These are phyloP conservation scores for Neckera pumila DNA, from an alignment of 225 moss, liverwort and hornwort species.

Conservation along the genomic window DNA sequence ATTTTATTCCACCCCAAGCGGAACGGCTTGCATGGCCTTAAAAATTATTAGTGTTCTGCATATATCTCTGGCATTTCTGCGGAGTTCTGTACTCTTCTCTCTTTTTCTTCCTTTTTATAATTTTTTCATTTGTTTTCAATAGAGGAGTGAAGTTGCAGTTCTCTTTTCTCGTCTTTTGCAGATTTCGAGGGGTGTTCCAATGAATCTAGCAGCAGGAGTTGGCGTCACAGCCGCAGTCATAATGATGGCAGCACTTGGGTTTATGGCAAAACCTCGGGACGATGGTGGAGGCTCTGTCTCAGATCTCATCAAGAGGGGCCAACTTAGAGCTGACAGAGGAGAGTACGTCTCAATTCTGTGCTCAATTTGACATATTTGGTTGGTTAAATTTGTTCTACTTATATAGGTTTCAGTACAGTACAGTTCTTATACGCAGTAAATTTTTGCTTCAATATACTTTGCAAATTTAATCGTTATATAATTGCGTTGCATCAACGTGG, in stretches of 20 bases:
- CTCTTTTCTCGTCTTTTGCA: constrained; percentile 12
- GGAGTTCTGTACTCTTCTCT: background rate
- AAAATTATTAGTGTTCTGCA: background rate
- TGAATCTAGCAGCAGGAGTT: constrained; percentile 79
- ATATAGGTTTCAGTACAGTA: background rate
- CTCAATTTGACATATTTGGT: background rate
- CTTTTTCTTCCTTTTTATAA: background rate
- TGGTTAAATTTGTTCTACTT: background rate
- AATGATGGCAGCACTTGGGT: constrained; percentile 85
- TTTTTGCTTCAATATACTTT: background rate
- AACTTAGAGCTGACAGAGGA: constrained; percentile 86
- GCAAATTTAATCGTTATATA: background rate
- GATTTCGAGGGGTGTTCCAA: constrained; percentile 62
- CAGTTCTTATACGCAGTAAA: background rate
- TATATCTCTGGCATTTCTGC: background rate
- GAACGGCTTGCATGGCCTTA: background rate
- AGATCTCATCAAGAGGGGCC: constrained; percentile 89
- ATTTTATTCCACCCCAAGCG: background rate
- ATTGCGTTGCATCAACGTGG: background rate
- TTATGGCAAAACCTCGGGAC: constrained; percentile 74
- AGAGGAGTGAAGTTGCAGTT: background rate
- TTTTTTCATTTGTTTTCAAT: background rate
- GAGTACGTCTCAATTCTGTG: constrained; percentile 43
- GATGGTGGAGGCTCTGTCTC: constrained; percentile 77
- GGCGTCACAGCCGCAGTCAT: constrained; percentile 75